phyloP scores from a whole-genome alignment of 441 rosid species.

The Gossypium schwendimanii region DNA sequence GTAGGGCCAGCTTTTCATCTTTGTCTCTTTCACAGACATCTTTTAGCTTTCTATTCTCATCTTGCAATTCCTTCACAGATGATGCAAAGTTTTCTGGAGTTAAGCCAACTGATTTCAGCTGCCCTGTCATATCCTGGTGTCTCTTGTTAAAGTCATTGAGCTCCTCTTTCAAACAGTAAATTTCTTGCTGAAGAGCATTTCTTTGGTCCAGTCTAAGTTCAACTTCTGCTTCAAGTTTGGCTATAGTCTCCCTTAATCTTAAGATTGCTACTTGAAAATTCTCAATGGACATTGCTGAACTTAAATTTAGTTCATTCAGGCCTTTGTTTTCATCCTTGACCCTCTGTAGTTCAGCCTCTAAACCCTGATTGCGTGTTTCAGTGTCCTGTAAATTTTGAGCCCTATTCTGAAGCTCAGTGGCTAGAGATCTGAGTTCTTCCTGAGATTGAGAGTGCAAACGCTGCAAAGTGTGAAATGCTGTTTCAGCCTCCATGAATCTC shows the following conservation, averaged over 20 bases:
- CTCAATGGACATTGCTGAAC: slow-evolving; percentile 61
- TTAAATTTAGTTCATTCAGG: slow-evolving; percentile 57
- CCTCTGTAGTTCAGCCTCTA: slow-evolving; percentile 52
- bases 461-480: slow-evolving; percentile 88
- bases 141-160: slow-evolving; percentile 58
- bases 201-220: slow-evolving; percentile 72
- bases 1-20: slow-evolving; percentile 45
- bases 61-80: slow-evolving; percentile 58
- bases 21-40: slow-evolving; percentile 42
- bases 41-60: slow-evolving; percentile 51
- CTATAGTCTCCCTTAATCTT: slow-evolving; percentile 53
- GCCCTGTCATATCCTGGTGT: slow-evolving; percentile 49
- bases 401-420: slow-evolving; percentile 52
- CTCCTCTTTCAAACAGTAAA: slow-evolving; percentile 88
- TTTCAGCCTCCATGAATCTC: slow-evolving; percentile 83
- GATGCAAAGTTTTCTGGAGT: slow-evolving; percentile 47
- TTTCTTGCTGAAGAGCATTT: slow-evolving; percentile 92
- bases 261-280: slow-evolving; percentile 59
- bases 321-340: slow-evolving; percentile 49
- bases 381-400: slow-evolving; percentile 52
- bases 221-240: slow-evolving; percentile 78
- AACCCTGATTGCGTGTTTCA: slow-evolving; percentile 50
- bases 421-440: slow-evolving; percentile 75
- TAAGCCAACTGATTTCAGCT: slow-evolving; percentile 63
- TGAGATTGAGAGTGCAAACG: slow-evolving; percentile 85